Evolutionary conservation across 176 grass and related monocot genomes (phyloP), one percentile per base, ranked within the genome.

Genomic region (Zea luxurians): DNA sequence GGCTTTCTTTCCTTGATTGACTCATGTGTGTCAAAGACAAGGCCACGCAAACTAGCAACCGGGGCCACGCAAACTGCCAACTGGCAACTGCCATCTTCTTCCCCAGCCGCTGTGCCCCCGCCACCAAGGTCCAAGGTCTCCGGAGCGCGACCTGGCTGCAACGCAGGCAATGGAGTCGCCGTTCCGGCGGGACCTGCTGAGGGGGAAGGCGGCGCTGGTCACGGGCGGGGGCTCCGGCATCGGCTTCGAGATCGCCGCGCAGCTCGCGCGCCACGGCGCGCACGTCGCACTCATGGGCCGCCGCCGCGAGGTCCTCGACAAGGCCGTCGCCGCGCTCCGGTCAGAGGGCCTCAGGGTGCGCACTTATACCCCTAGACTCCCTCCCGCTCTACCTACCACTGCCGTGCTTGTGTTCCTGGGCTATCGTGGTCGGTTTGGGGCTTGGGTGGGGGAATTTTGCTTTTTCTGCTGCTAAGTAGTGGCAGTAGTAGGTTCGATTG

Each of bases 161-260:
- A 61, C 20, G 58, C 34, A 45, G 84, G 71, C 84, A 2, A 80
- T 86, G 76, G 84, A 78, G 41, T 93, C 94, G 58, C 94, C 89
- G 4, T 97, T 97, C 80, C 86, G 86, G 50, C 82, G 44, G 44
- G 91, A 94, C 82, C 66, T 88, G 21, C 73, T 97, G 10, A 92
- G 65, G 73, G 91, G 91, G 16, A 93, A 94, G 87, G 89, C 80
- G 61, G 94, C 89, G 68, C 73, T 97, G 59, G 75, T 97, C 48
- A 97, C 95, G 6, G 91, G 95, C 59, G 95, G 91, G 6, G 95
- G 91, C 58, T 94, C 95, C 57, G 89, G 91, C 64, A 94, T 94
- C 73, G 88, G 91, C 63, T 94, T 94, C 73, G 91, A 97, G 89
- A 88, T 97, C 21, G 80, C 85, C 20, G 7, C 73, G n/a, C 91